Base-by-base conservation (phyloP, 805 yeast species). In the Cephaloascus albidus region DNA sequence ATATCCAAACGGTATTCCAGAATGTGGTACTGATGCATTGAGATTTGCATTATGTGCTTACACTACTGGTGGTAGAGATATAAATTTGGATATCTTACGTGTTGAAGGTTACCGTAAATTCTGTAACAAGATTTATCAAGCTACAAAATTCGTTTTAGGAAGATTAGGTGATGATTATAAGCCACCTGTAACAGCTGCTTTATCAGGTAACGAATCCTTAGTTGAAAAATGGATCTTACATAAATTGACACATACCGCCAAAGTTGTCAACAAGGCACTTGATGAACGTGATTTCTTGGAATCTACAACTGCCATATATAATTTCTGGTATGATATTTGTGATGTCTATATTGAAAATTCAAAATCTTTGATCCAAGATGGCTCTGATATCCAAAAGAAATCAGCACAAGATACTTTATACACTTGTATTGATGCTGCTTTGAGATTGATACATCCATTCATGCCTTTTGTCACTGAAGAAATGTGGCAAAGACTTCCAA, bases 81-180 rank as follows among this genome's bases (percentile, higher is more conserved):
- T 93, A 61, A 93, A 93, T 69, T 74, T 93, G 60, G 97, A 93
- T 60, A 88, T 93, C 52, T 70, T 87, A 60, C 84, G 97, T 68
- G 96, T 93, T 50, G 97, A 93, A 61, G 98, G 97, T 55, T 93
- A 93, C 81, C 80, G 98, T 68, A 93, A 93, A 76, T 93, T 93
- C 85, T 88, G 98, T 74, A 93, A 93, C 80, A 93, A 93, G 79
- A 93, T 93, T 53, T 93, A 87, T 74, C 97, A 93, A 70, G 98
- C 98, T 40, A 89, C 97, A 45, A 93, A 93, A 69, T 93, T 93
- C 57, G 97, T 88, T 34, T 70, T 93, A 64, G 79, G 89, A 79
- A 81, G 94, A 61, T 74, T 93, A 46, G 97, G 97, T 45, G 84
- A 76, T 20, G 95, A 81, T 57, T 93, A 86, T 63, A 59, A 63